These are phyloP conservation scores for Naganishia sp. DNA, from an alignment of 1,284 basidiomycete species.

Conservation along the genomic window DNA sequence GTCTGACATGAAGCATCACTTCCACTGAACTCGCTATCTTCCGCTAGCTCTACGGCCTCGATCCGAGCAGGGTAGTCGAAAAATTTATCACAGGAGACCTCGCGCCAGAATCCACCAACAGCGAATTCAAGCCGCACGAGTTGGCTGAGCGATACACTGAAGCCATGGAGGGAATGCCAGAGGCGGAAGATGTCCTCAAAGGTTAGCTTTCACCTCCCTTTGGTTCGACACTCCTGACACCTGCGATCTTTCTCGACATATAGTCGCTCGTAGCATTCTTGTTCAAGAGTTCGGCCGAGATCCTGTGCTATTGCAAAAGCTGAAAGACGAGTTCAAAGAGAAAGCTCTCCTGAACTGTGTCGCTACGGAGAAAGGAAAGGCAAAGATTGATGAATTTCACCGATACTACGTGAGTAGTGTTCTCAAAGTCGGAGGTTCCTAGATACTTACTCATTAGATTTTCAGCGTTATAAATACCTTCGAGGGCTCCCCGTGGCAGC, in stretches of 20 bases:
- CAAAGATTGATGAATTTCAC: slow-evolving; percentile 86
- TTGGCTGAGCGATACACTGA: slow-evolving; percentile 28
- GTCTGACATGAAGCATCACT: neutral
- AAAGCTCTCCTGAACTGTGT: slow-evolving; percentile 78
- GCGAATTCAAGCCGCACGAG: slow-evolving; percentile 39
- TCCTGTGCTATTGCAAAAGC: slow-evolving; percentile 78
- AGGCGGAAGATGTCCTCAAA: slow-evolving; percentile 23
- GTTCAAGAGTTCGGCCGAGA: slow-evolving; percentile 91
- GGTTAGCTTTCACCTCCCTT: neutral
- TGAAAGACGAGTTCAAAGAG: slow-evolving; percentile 74
- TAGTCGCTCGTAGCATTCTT: slow-evolving; percentile 72
- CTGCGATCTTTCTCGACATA: too few relatives aligned
- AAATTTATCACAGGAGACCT: slow-evolving; percentile 39
- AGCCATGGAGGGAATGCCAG: slow-evolving; percentile 23
- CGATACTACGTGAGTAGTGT: slow-evolving; percentile 73
- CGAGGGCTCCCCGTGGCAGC: slow-evolving; percentile 74
- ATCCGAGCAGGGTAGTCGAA: slow-evolving; percentile 22
- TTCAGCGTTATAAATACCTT: slow-evolving; percentile 93
- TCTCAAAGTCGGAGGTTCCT: neutral
- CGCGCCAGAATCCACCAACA: slow-evolving; percentile 44
- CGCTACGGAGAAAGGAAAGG: slow-evolving; percentile 88
- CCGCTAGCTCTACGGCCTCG: slow-evolving; percentile 8
- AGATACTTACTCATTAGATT: neutral
- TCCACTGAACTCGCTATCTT: neutral
- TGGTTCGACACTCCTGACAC: neutral